phyloP scores from a whole-genome alignment of 1,139 yeast species.

The Diutina mesorugosa region DNA sequence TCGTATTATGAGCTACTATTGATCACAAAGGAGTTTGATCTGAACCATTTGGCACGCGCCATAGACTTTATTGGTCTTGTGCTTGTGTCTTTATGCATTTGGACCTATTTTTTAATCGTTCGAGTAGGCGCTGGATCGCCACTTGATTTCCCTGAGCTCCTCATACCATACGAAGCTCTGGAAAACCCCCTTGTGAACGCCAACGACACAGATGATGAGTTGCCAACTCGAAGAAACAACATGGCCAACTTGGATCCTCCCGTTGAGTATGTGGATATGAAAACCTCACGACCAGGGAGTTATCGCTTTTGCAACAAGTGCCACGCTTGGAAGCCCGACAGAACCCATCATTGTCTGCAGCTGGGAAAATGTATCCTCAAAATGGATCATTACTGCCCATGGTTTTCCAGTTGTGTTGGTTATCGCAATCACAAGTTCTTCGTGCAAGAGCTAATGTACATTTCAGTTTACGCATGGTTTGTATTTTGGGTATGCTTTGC shows the following conservation, averaged over 20 bases:
- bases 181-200: conserved; percentile 1
- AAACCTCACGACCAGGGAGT: not conserved
- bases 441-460: conserved; percentile 57
- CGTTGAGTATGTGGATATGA: not conserved
- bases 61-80: conserved; percentile 6
- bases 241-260: not conserved
- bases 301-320: conserved; percentile 63
- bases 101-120: conserved; percentile 44
- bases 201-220: not conserved
- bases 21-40: not conserved
- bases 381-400: conserved; percentile 94
- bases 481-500: conserved; percentile 24
- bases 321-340: conserved; percentile 81
- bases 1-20: not conserved
- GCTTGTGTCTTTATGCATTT: conserved; percentile 12
- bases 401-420: conserved; percentile 91
- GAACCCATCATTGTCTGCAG: conserved; percentile 80
- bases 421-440: conserved; percentile 68
- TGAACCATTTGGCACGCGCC: not conserved
- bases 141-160: conserved; percentile 29
- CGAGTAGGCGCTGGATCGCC: conserved; percentile 56
- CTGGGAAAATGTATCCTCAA: conserved; percentile 59
- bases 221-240: not conserved
- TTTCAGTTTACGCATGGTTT: conserved; percentile 32
- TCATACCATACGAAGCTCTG: conserved; percentile 5